Evolutionary conservation across 768 basidiomycete species (phyloP).

Genomic region (Amanita rubescens): DNA sequence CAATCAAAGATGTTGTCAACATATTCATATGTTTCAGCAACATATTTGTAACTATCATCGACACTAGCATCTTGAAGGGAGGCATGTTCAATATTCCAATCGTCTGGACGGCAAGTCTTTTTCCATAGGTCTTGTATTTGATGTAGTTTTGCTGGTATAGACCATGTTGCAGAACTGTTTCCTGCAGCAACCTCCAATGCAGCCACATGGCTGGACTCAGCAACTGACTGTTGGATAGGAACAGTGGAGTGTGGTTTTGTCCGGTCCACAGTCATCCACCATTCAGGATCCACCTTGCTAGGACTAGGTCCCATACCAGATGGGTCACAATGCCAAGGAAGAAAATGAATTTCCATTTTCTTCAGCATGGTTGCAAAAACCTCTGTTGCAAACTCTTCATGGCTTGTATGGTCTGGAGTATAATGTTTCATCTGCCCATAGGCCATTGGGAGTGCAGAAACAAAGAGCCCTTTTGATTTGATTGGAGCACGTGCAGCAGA

Average conservation of each 20-base stretch:
- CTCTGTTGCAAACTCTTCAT: neutral
- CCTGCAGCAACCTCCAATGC: neutral
- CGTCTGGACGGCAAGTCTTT: neutral
- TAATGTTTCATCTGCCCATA: neutral
- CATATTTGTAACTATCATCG: neutral
- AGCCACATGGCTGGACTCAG: neutral
- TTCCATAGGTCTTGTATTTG: neutral
- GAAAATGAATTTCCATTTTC: slow-evolving; percentile 2
- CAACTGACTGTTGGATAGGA: neutral
- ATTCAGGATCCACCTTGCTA: neutral
- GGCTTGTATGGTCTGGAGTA: neutral
- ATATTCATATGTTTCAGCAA: neutral
- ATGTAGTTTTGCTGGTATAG: neutral
- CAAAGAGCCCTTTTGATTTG: neutral
- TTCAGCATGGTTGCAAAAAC: neutral
- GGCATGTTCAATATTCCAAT: neutral
- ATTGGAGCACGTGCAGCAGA: neutral
- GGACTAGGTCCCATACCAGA: neutral
- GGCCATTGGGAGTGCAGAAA: neutral
- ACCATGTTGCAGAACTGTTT: neutral
- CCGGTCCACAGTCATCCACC: neutral
- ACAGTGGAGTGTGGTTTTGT: too few species aligned
- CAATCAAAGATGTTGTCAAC: neutral
- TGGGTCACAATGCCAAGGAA: neutral
- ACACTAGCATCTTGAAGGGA: neutral